Conservation (phyloP, 2,329 filamentous ascomycete genomes). For the Chrysoporthe cubensis region DNA sequence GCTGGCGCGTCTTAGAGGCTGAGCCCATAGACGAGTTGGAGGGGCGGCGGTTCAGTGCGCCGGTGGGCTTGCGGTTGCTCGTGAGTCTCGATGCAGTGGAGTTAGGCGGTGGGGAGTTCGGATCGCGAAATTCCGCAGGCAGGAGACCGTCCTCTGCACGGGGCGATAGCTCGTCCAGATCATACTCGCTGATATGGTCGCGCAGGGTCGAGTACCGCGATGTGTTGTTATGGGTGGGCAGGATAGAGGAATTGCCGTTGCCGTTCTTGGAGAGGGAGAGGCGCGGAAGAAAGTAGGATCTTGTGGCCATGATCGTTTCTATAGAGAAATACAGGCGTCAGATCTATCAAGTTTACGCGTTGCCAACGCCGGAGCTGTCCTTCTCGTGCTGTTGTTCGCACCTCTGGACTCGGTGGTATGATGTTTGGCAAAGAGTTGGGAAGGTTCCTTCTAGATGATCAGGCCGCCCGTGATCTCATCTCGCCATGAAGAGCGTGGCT, state of each 20-base stretch:
- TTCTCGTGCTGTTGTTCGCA: neutral
- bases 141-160: constrained; percentile 35
- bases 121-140: constrained; percentile 24
- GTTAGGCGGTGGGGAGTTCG: constrained; percentile 9
- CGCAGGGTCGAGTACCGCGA: constrained; percentile 33
- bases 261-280: constrained; percentile 33
- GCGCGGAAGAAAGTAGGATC: constrained; percentile 38
- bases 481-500: neutral
- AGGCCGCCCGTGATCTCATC: neutral
- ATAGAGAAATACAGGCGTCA: neutral
- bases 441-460: no score
- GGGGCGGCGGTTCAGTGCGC: constrained; percentile 22
- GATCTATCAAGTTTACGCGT: neutral
- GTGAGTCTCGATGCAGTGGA: constrained; percentile 13
- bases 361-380: neutral
- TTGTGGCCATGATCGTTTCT: constrained; percentile 32
- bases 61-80: constrained; percentile 27
- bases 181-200: constrained; percentile 40
- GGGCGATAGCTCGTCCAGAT: constrained; percentile 40
- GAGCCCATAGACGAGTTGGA: constrained; percentile 28
- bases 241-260: constrained; percentile 31
- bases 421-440: neutral
- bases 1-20: constrained; percentile 35
- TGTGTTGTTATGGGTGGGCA: constrained; percentile 35
- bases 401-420: neutral